Conservation (phyloP, 192 early-diverging fungal genomes). For the Radiomyces spectabilis region DNA sequence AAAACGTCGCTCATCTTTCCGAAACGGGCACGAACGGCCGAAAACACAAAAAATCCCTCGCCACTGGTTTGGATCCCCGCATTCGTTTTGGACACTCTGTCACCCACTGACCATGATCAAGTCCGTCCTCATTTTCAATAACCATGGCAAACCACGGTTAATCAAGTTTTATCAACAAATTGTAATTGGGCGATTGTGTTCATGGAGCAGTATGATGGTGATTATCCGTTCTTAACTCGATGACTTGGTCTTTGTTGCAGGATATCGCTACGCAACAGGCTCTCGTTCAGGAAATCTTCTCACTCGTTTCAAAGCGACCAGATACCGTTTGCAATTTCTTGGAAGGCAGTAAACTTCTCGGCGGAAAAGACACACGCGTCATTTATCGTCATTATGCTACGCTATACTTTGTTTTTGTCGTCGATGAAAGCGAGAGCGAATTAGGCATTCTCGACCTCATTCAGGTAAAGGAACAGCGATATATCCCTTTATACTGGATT, state of each 20-base stretch:
- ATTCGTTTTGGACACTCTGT: no score
- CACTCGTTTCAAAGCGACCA: conserved; percentile 75
- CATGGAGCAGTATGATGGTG: no score
- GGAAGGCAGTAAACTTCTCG: conserved; percentile 73
- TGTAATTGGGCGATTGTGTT: conserved; percentile 30
- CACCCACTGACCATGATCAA: conserved; percentile 67
- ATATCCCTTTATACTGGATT: background rate
- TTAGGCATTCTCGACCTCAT: conserved; percentile 95
- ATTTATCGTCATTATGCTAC: conserved; percentile 97
- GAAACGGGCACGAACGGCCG: no score
- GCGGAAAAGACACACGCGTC: conserved; percentile 79
- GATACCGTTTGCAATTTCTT: conserved; percentile 91
- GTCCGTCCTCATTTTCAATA: conserved; percentile 95
- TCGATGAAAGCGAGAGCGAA: conserved; percentile 93
- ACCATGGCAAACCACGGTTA: conserved; percentile 88
- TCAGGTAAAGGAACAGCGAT: conserved; percentile 44
- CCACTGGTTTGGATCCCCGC: no score
- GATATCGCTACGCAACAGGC: conserved; percentile 79
- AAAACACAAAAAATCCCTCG: no score
- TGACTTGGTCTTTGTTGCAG: conserved; percentile 38
- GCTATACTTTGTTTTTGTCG: conserved; percentile 97
- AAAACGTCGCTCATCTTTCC: no score
- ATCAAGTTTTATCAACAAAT: conserved; percentile 92
- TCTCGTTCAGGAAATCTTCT: conserved; percentile 82
- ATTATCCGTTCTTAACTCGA: no score